Base-by-base conservation (phyloP, 495 filamentous ascomycete genomes). In the Hyphodiscus hymeniophilus region DNA sequence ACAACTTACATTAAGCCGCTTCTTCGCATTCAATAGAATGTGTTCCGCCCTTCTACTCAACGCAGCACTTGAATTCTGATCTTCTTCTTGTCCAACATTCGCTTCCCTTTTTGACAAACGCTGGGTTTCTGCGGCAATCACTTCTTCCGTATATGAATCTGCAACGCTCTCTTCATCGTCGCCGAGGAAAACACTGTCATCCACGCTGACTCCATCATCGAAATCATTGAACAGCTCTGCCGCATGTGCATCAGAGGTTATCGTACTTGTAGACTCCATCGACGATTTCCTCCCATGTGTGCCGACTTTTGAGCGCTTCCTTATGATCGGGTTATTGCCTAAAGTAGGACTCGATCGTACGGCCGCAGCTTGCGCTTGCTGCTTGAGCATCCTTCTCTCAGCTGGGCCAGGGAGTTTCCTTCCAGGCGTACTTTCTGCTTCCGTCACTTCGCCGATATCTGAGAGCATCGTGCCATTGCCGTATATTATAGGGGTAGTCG, bases 21-120 rank as follows among this genome's bases (percentile, higher is more conserved):
- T 82, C 66, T 95, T 95, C 23, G 89, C 89, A 66, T 94, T 94
- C 30, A 87, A 86, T 35, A 95, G 69, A 60, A 95, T 95, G 49
- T 85, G 69, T 62, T 95, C 89, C 10, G 89, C 89, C 57, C 87
- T 74, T 50, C 80, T 81, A 59, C 86, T 92, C 60, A 95, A 61
- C 6, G 86, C 80, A 11, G 76, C 80, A 38, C 81, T 83, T 21
- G 87, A 84, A 54, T 80, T 76, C 31, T 65, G 67, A 39, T 77
- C 73, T 32, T 61, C 59, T n/a, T 61, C 56, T 21, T 22, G 18
- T 10, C 24, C 48, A 30, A 47, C 20, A 17, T 40, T 44, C 18
- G 20, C 42, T 21, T 56, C 52, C 18, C 20, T 46, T 38, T 21
- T 53, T n/a, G 46, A 39, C 21, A 55, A 36, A 17, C 52, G 51